Evolutionary conservation across 768 basidiomycete genomes (phyloP).

Genomic region (Lactarius trivialis): DNA sequence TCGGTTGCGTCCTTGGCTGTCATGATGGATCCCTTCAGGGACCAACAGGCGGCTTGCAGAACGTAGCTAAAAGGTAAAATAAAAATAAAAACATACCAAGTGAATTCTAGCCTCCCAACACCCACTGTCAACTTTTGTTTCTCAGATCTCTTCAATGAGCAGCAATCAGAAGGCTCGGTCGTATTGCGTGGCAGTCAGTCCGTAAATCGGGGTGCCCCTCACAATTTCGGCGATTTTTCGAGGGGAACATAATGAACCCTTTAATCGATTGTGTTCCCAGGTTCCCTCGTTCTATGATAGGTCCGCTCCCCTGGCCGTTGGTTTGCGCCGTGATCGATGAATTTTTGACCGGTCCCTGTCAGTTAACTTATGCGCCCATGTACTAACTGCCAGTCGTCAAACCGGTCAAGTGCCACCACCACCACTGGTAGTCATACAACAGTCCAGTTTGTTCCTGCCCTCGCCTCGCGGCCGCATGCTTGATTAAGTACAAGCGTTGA

Average conservation of each 20-base stretch:
- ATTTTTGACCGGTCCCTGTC: not conserved
- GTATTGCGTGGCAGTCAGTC: not conserved
- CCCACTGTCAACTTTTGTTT: not conserved
- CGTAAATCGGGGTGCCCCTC: not conserved
- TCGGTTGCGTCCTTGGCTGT: not conserved
- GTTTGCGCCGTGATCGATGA: conserved; percentile 1
- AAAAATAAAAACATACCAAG: not conserved
- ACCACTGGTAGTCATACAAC: not conserved
- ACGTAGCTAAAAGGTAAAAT: conserved; percentile 4
- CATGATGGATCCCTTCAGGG: not conserved
- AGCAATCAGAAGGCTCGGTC: not conserved
- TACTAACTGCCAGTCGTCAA: not conserved
- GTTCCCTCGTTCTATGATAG: not conserved
- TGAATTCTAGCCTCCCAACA: not conserved
- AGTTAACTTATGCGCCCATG: not conserved
- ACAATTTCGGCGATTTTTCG: not conserved
- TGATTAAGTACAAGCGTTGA: not conserved
- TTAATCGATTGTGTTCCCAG: not conserved
- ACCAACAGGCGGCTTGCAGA: not conserved
- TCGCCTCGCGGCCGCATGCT: not conserved
- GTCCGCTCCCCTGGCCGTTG: not conserved
- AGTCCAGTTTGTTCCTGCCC: not conserved
- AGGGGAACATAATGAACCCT: not conserved
- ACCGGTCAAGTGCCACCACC: not conserved
- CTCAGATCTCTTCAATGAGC: not conserved